phyloP scores from a whole-genome alignment of 169 alveolate genomes.

The Cytauxzoon felis region DNA sequence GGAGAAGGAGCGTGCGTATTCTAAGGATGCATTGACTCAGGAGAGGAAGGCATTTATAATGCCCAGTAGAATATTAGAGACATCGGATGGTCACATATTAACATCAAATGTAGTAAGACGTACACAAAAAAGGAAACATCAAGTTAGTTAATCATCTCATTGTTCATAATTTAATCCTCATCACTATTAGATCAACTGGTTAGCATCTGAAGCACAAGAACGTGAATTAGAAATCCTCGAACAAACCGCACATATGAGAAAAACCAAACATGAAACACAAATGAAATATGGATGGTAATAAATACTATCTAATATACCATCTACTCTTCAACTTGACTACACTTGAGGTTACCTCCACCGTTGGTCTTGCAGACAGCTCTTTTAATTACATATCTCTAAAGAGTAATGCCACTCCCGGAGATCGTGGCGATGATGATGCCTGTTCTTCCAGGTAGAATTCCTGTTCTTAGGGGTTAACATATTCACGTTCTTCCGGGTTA shows the following conservation, averaged over 20 bases:
- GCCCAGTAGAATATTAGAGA: constrained; percentile 29
- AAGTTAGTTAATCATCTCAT: constrained; percentile 7
- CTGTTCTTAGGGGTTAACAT: too few species aligned
- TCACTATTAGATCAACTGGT: constrained; percentile 74
- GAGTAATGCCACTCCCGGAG: too few species aligned
- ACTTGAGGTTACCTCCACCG: too few species aligned
- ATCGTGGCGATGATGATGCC: too few species aligned
- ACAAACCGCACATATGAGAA: constrained; percentile 69
- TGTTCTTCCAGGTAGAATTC: too few species aligned
- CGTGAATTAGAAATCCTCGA: constrained; percentile 77
- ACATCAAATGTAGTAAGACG: constrained; percentile 40
- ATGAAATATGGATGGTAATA: constrained; percentile 84
- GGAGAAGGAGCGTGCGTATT: constrained; percentile 24
- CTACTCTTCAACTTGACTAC: neutral
- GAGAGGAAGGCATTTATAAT: constrained; percentile 19
- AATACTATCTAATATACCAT: neutral
- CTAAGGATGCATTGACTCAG: constrained; percentile 36
- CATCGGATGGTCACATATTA: constrained; percentile 51
- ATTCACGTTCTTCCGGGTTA: too few species aligned
- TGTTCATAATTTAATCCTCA: neutral
- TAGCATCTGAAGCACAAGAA: constrained; percentile 82
- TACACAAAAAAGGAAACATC: constrained; percentile 55
- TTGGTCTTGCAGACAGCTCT: too few species aligned
- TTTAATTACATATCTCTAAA: too few species aligned
- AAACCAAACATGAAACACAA: constrained; percentile 71